These are phyloP conservation scores for Parmelia sp. DNA, from an alignment of 495 filamentous ascomycete genomes.

Conservation along the genomic window DNA sequence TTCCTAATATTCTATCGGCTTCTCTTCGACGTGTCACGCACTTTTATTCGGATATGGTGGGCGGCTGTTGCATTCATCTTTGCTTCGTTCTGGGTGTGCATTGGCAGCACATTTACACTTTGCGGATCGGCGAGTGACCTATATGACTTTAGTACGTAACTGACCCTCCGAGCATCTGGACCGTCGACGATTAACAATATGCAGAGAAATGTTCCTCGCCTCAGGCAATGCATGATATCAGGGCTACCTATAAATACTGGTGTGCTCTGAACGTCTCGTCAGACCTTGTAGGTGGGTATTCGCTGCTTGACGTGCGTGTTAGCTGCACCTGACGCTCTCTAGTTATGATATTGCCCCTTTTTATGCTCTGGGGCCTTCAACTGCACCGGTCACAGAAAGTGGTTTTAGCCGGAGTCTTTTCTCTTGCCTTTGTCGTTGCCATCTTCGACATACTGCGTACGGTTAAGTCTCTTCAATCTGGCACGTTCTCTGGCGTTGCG, in stretches of 20 bases:
- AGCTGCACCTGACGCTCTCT: background rate
- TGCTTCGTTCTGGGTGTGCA: constrained; percentile 20
- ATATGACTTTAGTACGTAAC: constrained; percentile 11
- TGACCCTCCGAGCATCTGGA: background rate
- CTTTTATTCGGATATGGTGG: constrained; percentile 19
- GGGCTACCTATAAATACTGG: constrained; percentile 21
- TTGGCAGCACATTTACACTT: constrained; percentile 18
- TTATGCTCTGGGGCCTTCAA: constrained; percentile 19
- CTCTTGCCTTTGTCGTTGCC: constrained; percentile 15
- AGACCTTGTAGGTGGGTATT: constrained; percentile 12
- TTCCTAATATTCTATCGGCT: constrained; percentile 22
- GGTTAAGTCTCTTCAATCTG: constrained; percentile 17
- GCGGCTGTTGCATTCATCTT: constrained; percentile 16
- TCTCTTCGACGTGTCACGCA: constrained; percentile 17
- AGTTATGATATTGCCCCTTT: constrained; percentile 19
- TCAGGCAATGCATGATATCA: constrained; percentile 13
- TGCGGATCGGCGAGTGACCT: constrained; percentile 18
- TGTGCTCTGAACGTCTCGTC: constrained; percentile 20
- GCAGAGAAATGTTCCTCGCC: constrained; percentile 15
- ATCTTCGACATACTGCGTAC: constrained; percentile 23
- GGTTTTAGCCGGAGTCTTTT: constrained; percentile 13
- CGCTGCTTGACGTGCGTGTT: background rate
- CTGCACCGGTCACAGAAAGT: constrained; percentile 14
- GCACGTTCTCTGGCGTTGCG: constrained; percentile 16
- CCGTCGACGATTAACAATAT: background rate